Conservation (phyloP, 768 basidiomycete genomes). For the Mycena polygramma region DNA sequence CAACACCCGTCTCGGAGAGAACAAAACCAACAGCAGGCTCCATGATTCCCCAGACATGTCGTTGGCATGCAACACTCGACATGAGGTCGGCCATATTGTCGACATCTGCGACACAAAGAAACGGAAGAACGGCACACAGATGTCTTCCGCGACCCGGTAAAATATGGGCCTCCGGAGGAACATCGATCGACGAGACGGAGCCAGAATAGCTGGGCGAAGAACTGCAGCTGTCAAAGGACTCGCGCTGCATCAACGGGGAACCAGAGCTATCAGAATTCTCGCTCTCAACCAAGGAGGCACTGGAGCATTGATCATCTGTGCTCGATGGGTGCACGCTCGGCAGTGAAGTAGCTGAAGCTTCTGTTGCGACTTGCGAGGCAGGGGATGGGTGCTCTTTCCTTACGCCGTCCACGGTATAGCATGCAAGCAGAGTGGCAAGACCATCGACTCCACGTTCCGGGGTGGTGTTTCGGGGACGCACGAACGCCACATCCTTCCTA, state of each 20-base stretch:
- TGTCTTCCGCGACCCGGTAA: slow-evolving; percentile 17
- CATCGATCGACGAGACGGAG: background rate
- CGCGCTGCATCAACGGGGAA: too few species aligned
- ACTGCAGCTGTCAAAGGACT: background rate
- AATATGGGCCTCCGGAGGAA: slow-evolving; percentile 13
- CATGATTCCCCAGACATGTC: slow-evolving; percentile 14
- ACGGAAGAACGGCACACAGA: slow-evolving; percentile 3
- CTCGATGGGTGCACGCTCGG: background rate
- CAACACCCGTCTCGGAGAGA: background rate
- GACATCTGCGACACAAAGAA: slow-evolving; percentile 11
- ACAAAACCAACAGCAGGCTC: slow-evolving; percentile 8
- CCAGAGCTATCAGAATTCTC: too few species aligned
- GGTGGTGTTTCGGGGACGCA: slow-evolving; percentile 8
- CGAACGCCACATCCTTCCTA: background rate
- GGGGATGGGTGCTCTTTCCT: background rate
- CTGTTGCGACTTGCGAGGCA: background rate
- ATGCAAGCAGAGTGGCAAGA: slow-evolving; percentile 14
- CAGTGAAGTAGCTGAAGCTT: background rate
- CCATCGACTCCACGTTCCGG: slow-evolving; percentile 8
- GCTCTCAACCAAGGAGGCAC: too few species aligned
- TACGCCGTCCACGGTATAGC: slow-evolving; percentile 37
- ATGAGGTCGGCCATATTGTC: slow-evolving; percentile 28
- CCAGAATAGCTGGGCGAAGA: background rate
- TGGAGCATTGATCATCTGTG: too few species aligned
- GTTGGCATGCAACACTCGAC: slow-evolving; percentile 15